Evolutionary conservation across 2,329 filamentous ascomycete species (phyloP).

Genomic region (Clonostachys solani): DNA sequence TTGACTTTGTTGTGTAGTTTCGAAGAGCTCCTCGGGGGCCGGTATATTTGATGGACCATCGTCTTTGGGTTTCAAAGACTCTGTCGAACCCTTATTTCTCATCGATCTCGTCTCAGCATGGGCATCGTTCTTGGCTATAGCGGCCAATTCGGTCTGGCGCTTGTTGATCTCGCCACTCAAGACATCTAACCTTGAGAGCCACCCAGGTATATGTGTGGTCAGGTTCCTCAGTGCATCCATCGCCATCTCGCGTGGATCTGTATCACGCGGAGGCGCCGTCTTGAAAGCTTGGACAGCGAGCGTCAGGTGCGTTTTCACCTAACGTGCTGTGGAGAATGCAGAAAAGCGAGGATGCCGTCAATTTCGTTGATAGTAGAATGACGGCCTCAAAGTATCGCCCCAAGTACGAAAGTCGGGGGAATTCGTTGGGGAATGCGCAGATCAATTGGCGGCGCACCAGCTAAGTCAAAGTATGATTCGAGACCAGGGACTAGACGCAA

Average conservation of each 20-base stretch:
- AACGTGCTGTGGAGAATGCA: no score
- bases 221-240: constrained; percentile 55
- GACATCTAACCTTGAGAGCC: constrained; percentile 54
- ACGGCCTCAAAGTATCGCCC: no score
- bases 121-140: constrained; percentile 23
- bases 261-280: background rate
- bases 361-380: no score
- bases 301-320: no score
- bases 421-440: no score
- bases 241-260: constrained; percentile 23
- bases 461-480: no score
- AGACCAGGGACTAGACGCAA: no score
- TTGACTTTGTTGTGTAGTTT: background rate
- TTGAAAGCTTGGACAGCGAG: background rate
- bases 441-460: no score
- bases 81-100: constrained; percentile 47
- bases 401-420: no score
- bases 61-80: constrained; percentile 46
- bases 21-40: constrained; percentile 4
- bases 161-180: constrained; percentile 57
- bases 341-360: no score
- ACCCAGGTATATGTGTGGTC: constrained; percentile 52
- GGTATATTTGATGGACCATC: constrained; percentile 24
- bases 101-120: constrained; percentile 32
- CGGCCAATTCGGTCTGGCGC: constrained; percentile 57